These are phyloP conservation scores for Knoxia roxburghii DNA, from an alignment of 257 asterid species.

Conservation along the genomic window DNA sequence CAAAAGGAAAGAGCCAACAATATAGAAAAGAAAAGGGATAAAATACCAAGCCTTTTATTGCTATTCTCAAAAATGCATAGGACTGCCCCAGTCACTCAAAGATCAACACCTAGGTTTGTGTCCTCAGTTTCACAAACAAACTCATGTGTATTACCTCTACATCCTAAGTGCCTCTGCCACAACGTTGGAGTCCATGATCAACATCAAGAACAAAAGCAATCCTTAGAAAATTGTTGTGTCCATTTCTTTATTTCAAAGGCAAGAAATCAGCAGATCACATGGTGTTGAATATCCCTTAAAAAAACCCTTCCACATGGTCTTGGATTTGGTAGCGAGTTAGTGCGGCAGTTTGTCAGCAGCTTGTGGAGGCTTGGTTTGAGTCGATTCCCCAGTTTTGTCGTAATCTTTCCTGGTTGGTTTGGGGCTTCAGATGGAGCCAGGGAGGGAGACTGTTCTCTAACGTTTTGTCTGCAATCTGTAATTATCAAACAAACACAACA, in stretches of 20 bases:
- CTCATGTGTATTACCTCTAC: conserved; percentile 1
- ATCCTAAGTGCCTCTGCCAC: conserved; percentile 1
- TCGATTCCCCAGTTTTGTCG: not conserved
- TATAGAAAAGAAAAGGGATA: no score
- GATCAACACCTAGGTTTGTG: conserved; percentile 1
- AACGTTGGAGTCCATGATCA: not conserved
- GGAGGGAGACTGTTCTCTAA: conserved; percentile 5
- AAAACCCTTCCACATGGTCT: conserved; percentile 1
- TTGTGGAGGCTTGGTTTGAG: not conserved
- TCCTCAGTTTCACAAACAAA: conserved; percentile 4
- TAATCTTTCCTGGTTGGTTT: not conserved
- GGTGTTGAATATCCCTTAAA: not conserved
- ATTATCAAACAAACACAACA: not conserved
- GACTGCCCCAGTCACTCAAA: not conserved
- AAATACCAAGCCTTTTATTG: not conserved
- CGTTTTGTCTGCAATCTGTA: conserved; percentile 4
- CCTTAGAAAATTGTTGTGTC: not conserved
- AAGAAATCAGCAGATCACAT: conserved; percentile 1
- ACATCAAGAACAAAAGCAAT: not conserved
- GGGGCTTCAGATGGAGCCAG: not conserved
- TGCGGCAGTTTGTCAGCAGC: not conserved
- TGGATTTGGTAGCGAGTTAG: conserved; percentile 3
- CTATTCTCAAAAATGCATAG: not conserved
- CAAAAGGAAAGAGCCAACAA: no score
- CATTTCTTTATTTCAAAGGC: not conserved